Percentiles rank a stretch among this genome's conserved stretches.
These are phyloP conservation scores for Ceratocystiopsis sp. DNA, from an alignment of 2,329 filamentous ascomycete species.

Conservation along the genomic window DNA sequence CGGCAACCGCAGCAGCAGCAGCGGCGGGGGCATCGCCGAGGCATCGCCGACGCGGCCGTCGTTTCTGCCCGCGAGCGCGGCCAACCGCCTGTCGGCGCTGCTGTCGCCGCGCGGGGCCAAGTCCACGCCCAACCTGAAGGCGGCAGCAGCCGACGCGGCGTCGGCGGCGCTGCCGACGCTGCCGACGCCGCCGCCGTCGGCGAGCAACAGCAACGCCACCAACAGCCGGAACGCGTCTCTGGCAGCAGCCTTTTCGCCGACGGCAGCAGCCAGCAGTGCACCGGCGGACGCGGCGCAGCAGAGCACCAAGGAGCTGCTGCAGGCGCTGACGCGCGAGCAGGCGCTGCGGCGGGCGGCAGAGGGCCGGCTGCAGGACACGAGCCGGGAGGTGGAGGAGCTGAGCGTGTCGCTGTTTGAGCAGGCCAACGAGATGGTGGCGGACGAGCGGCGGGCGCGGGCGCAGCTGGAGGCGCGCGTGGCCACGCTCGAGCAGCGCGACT, in stretches of 20 bases:
- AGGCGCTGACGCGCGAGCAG: constrained; percentile 49
- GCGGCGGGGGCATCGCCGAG: constrained; percentile 11
- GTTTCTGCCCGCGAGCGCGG: constrained; percentile 28
- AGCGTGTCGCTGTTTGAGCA: constrained; percentile 61
- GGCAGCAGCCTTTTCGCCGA: constrained; percentile 3
- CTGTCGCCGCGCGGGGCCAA: constrained; percentile 25
- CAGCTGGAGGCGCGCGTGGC: constrained; percentile 54
- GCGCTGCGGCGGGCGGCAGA: constrained; percentile 51
- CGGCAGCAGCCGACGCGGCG: neutral
- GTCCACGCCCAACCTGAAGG: constrained; percentile 23
- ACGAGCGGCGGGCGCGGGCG: constrained; percentile 53
- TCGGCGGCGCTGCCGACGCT: constrained; percentile 1
- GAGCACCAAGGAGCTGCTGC: constrained; percentile 34
- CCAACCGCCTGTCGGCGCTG: constrained; percentile 26
- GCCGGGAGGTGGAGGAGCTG: constrained; percentile 62
- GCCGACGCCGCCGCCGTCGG: constrained; percentile 5
- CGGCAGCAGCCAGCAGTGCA: neutral
- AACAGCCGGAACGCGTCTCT: constrained; percentile 4
- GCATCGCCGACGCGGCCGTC: constrained; percentile 22
- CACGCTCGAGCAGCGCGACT: constrained; percentile 51
- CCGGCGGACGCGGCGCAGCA: constrained; percentile 1
- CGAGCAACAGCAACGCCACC: constrained; percentile 2
- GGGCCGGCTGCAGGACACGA: constrained; percentile 46
- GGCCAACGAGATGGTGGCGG: constrained; percentile 76
- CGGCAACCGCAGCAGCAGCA: constrained; percentile 11